A percentile compares a stretch with the other conserved stretches of the same genome.
These are phyloP conservation scores for Diddensiella santjacobensis DNA, from an alignment of 805 yeast genomes.

Conservation along the genomic window DNA sequence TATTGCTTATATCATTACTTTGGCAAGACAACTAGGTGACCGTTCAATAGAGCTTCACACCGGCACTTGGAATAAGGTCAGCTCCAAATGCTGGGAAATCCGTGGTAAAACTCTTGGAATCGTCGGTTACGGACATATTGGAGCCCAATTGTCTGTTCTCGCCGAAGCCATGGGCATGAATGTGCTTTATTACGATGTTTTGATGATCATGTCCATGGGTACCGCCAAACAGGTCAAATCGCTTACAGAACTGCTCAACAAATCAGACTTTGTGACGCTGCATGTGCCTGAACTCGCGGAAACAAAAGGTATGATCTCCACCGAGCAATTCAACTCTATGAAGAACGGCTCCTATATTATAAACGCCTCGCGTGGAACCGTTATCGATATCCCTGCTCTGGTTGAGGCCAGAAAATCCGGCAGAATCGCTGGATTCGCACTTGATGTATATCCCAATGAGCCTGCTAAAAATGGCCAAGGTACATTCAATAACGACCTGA, in stretches of 20 bases:
- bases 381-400: slow-evolving; percentile 91
- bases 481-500: slow-evolving; percentile 66
- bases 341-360: slow-evolving; percentile 91
- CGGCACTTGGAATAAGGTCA: slow-evolving; percentile 97
- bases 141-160: slow-evolving; percentile 90
- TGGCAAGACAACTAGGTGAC: slow-evolving; percentile 96
- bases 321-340: slow-evolving; percentile 93
- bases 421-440: slow-evolving; percentile 93
- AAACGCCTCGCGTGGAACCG: slow-evolving; percentile 97
- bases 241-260: slow-evolving; percentile 72
- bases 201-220: slow-evolving; percentile 94
- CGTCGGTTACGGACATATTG: slow-evolving; percentile 97
- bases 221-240: slow-evolving; percentile 90
- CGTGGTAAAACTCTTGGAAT: slow-evolving; percentile 98
- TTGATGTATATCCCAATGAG: slow-evolving; percentile 95
- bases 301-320: slow-evolving; percentile 82
- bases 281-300: slow-evolving; percentile 96
- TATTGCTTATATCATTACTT: slow-evolving; percentile 86
- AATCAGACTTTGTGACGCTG: slow-evolving; percentile 83
- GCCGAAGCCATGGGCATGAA: slow-evolving; percentile 99
- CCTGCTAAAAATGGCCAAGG: slow-evolving; percentile 95
- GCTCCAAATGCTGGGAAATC: slow-evolving; percentile 95
- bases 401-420: slow-evolving; percentile 88
- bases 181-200: slow-evolving; percentile 86
- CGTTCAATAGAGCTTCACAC: slow-evolving; percentile 93